These are phyloP conservation scores for Closterium sp. DNA, from an alignment of 139 green algal species.

Conservation along the genomic window DNA sequence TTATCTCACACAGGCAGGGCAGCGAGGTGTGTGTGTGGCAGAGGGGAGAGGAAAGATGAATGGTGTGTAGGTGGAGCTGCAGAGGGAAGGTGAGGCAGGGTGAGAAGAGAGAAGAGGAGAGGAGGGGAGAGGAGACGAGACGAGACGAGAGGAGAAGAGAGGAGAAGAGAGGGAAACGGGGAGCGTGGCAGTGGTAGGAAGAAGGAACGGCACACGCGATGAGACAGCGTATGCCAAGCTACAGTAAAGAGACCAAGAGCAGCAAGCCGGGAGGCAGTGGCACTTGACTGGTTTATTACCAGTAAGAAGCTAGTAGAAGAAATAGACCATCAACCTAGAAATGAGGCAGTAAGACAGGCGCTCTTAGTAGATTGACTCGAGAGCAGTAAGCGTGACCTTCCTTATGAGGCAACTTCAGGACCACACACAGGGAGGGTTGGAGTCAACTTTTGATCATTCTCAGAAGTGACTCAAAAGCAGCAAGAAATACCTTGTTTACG, in stretches of 20 bases:
- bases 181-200: not conserved
- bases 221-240: not conserved
- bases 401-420: no score
- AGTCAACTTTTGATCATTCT: no score
- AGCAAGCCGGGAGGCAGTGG: not conserved
- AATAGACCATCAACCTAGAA: not conserved
- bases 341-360: not conserved
- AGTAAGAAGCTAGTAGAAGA: not conserved
- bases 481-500: not conserved
- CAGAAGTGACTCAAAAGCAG: not conserved
- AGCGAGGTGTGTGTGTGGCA: no score
- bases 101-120: no score
- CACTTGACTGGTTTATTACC: no score
- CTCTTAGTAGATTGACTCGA: not conserved
- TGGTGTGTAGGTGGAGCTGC: no score
- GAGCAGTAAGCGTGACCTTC: not conserved
- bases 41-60: no score
- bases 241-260: not conserved
- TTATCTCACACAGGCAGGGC: no score
- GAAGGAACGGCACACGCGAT: not conserved
- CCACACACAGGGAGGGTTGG: no score
- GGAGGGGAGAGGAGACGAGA: not conserved
- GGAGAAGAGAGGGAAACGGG: slow-evolving; percentile 7
- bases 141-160: not conserved
- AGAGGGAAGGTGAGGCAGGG: no score